These are phyloP conservation scores for Pythium phragmitis DNA, from an alignment of 352 stramenopile genomes.

Conservation along the genomic window DNA sequence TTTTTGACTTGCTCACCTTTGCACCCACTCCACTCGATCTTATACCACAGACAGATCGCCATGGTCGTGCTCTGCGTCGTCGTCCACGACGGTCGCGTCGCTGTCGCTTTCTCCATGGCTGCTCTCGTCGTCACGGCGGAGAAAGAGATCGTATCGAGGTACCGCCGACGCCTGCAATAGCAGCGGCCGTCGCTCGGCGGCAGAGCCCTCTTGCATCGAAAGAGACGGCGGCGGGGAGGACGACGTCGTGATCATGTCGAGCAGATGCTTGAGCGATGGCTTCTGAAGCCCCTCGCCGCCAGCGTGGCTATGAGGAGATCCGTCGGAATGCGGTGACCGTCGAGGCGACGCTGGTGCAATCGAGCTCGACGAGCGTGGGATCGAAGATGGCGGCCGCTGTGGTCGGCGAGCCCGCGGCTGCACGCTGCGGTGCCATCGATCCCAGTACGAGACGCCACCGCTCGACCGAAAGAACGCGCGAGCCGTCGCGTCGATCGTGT, in stretches of 20 bases:
- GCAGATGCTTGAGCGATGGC: conserved; percentile 23
- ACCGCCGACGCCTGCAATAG: conserved; percentile 37
- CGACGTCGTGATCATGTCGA: conserved; percentile 22
- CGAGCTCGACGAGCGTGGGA: conserved; percentile 8
- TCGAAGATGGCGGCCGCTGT: not conserved
- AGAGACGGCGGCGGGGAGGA: not conserved
- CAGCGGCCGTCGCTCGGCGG: conserved; percentile 17
- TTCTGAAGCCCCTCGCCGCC: conserved; percentile 5
- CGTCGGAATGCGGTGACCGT: not conserved
- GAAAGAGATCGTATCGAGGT: conserved; percentile 28
- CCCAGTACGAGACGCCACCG: conserved; percentile 40
- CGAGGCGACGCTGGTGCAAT: conserved; percentile 8
- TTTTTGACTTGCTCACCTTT: not conserved
- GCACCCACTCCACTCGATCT: not conserved
- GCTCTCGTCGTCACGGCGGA: conserved; percentile 8
- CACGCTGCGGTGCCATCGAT: conserved; percentile 4
- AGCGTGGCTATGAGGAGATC: not conserved
- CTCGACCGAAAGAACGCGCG: conserved; percentile 51
- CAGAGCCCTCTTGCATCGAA: not conserved
- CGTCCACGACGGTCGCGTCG: conserved; percentile 24
- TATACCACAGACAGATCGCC: not conserved
- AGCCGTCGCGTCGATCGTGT: conserved; percentile 55
- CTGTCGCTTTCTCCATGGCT: conserved; percentile 12
- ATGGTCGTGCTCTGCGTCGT: conserved; percentile 4
- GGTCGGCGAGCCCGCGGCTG: not conserved